Percentiles rank a stretch among this genome's conserved stretches.
These are phyloP conservation scores for Oldenlandia corymbosa DNA, from an alignment of 257 asterid species.

Conservation along the genomic window DNA sequence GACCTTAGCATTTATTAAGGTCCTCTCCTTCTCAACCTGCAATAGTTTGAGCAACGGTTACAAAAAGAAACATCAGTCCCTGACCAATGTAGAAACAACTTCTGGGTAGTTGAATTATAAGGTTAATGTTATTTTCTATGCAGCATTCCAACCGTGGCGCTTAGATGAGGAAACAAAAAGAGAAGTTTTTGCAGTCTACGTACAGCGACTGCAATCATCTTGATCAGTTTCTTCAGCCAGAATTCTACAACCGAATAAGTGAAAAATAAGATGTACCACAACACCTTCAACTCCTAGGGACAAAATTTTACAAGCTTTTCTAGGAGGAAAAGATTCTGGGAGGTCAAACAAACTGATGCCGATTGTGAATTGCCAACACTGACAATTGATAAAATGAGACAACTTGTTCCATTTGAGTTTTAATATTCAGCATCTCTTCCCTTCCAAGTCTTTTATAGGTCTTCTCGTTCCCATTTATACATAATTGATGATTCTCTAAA, in stretches of 20 bases:
- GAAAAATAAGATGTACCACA: neutral
- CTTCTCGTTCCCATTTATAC: too few species aligned
- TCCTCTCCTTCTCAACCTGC: slow-evolving; percentile 85
- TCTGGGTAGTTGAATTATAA: neutral
- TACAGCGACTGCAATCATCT: neutral
- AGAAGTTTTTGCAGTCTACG: neutral
- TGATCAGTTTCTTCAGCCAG: neutral
- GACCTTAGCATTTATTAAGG: slow-evolving; percentile 53
- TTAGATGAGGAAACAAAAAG: neutral
- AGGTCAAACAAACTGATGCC: neutral
- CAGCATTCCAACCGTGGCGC: neutral
- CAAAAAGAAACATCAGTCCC: neutral
- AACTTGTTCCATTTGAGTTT: too few species aligned
- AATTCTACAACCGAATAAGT: neutral
- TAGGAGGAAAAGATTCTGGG: neutral
- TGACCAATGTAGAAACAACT: neutral
- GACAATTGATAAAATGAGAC: neutral
- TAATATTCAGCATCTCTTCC: too few species aligned
- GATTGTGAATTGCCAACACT: neutral
- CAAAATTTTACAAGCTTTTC: neutral
- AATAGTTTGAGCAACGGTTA: slow-evolving; percentile 19
- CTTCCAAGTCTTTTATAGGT: too few species aligned
- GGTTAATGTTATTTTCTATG: neutral
- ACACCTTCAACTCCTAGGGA: neutral
- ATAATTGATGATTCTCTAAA: too few species aligned